Evolutionary conservation across 2,329 filamentous ascomycete species (phyloP), one percentile per base, ranked within the genome.

Genomic region (Celoporthe dispersa): DNA sequence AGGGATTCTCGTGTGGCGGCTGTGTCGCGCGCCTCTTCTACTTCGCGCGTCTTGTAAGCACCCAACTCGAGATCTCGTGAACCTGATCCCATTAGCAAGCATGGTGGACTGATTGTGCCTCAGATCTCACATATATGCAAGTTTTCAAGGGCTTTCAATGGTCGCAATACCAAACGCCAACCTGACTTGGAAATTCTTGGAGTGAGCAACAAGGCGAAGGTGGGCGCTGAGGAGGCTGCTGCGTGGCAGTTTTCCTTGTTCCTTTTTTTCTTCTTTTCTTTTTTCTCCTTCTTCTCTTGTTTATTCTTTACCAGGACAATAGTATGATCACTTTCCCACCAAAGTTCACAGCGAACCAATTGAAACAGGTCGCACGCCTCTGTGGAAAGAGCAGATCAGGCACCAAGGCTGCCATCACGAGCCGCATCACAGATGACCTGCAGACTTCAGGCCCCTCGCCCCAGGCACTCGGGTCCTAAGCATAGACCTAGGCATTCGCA

Each of bases 401-500:
- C 6, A 87, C 84, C 4, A 93, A 93, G 76, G 72, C 82, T 0
- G 79, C 82, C 16, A 82, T 93, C 4, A 75, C 83, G 14, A 74
- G 80, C n/a, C 84, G 87, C 0, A 80, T 93, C 25, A 75, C 80
- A 39, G 76, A 80, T 67, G 80, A 82, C 65, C 75, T 83, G 25
- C 59, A 68, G 3, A 70, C 12, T 72, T 69, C 44, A 71, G 71
- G 28, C 68, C 73, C 28, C 66, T 75, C n/a, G 25, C 73, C 33
- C 4, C 77, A 69, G 48, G 72, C 75, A 70, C 82, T 74, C 84
- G 90, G 59, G 84, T 96, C 33, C 79, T 96, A 44, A 94, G 92
- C 77, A 91, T 97, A 72, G 93, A 97, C 78, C 91, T 96, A 88
- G 93, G 93, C 4, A 92, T 97, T 73, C 89, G 88, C 59, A 97